Conservation (phyloP, 1,139 yeast genomes). For the Blastobotrys illinoisensis region DNA sequence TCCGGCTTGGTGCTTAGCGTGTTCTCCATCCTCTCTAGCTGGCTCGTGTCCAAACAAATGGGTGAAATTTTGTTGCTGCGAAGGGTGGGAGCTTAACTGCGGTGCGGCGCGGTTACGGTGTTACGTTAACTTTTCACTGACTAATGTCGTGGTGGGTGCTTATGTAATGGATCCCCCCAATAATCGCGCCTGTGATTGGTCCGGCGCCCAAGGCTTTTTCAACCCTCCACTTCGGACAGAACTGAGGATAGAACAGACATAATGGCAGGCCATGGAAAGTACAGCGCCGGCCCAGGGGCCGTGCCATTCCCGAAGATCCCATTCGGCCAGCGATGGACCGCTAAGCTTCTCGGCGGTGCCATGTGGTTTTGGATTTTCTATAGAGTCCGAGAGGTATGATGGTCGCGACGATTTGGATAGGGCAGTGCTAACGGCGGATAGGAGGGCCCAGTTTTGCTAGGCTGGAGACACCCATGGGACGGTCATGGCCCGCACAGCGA, state of each 20-base stretch:
- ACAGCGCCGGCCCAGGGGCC: conserved; percentile 32
- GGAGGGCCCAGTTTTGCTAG: conserved; percentile 39
- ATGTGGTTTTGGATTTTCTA: conserved; percentile 87
- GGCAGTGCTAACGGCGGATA: conserved; percentile 10
- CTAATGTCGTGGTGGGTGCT: not conserved
- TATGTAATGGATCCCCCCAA: not conserved
- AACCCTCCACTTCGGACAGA: not conserved
- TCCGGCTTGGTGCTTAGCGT: conserved; percentile 31
- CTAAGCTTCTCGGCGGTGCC: conserved; percentile 68
- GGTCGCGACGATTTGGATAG: not conserved
- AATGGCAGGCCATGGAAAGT: conserved; percentile 28
- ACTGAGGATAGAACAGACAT: conserved; percentile 3
- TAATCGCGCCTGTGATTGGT: not conserved
- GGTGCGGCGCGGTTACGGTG: not conserved
- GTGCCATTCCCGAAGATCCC: conserved; percentile 34
- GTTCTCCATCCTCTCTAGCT: conserved; percentile 25
- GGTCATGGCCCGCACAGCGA: conserved; percentile 24
- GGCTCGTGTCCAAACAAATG: conserved; percentile 2
- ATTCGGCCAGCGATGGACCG: conserved; percentile 47
- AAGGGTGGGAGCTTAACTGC: not conserved
- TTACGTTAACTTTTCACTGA: not conserved
- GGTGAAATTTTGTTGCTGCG: not conserved
- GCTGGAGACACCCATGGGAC: conserved; percentile 42
- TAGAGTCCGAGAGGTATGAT: conserved; percentile 59
- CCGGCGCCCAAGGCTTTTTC: not conserved